Base-by-base conservation (phyloP, 306 rosid genomes). In the Rubus idaeus region DNA sequence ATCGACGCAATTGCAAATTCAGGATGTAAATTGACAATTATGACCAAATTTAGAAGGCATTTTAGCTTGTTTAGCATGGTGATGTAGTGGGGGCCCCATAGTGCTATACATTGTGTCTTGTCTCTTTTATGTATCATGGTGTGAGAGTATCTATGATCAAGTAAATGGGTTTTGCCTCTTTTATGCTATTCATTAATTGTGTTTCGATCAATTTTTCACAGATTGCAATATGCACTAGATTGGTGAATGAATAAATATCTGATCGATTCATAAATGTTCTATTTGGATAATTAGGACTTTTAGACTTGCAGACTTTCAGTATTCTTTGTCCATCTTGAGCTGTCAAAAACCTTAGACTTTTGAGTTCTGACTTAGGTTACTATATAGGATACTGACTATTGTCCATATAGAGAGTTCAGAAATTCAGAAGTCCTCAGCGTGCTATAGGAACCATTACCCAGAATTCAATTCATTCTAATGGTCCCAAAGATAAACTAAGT, bases 51-150 rank as follows among this genome's bases (percentile, higher is more conserved):
- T n/a, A n/a, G n/a, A n/a, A n/a, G n/a, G n/a, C n/a, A n/a, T n/a
- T n/a, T n/a, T n/a, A n/a, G n/a, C 62, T 21, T 65, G 16, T 6
- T 42, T 65, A 65, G 50, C 35, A 63, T 71, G 55, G 77, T 61
- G 62, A 7, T 21, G 65, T 17, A 63, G 67, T 71, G 71, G 82
- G 55, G 68, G n/a, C n/a, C n/a, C n/a, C n/a, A n/a, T n/a, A n/a
- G n/a, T n/a, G n/a, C n/a, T n/a, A n/a, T n/a, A n/a, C n/a, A n/a
- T n/a, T n/a, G n/a, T n/a, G n/a, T n/a, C n/a, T n/a, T n/a, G n/a
- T n/a, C n/a, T n/a, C n/a, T n/a, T n/a, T n/a, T n/a, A n/a, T n/a
- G n/a, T n/a, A n/a, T n/a, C n/a, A n/a, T n/a, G n/a, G n/a, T n/a
- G n/a, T n/a, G n/a, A n/a, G n/a, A n/a, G n/a, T n/a, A n/a, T n/a